Base-by-base conservation (phyloP, 768 basidiomycete genomes). In the Russula sp. region DNA sequence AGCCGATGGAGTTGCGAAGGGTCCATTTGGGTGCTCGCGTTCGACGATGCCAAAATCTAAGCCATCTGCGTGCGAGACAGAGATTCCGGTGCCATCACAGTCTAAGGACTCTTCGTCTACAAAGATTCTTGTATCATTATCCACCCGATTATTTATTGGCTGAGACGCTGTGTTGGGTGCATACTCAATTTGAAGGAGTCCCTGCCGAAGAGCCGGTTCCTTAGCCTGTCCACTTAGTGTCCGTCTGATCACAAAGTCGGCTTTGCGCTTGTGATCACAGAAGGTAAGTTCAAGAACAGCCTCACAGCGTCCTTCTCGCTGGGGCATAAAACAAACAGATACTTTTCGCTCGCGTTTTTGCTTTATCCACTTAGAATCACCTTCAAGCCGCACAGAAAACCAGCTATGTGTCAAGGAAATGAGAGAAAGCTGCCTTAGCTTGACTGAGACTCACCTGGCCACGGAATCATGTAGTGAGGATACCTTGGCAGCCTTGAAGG, bases 11-110 rank as follows among this genome's bases (percentile, higher is more conserved):
- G 51, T 60, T 9, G 46, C 48, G 13, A 69, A 62, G 1, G 70
- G 72, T 20, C 30, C 53, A 8, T 61, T 50, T 1, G 76, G 78
- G 26, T 67, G 71, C 0, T 65, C 59, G 3, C 73, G 69, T 22
- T 81, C 79, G 6, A 87, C 69, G 40, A 86, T 74, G 5, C 78
- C 83, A 58, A 87, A 83, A 69, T 87, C 79, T 14, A 82, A 70
- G 5, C 74, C 71, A 3, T 78, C 79, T 26, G 63, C 63, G n/a
- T 51, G 54, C 10, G 57, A 58, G 53, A 69, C 68, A 4, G 75
- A 72, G 3, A 87, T 72, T 0, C 70, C 67, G 11, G 87, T 72
- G 1, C 81, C 83, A 52, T 85, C 75, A 58, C 83, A 84, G 66
- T 86, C 84, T 40, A 34, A 49, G 7, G 26, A n/a, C 30, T 46